Base-by-base conservation (phyloP, 768 basidiomycete species). In the Tylopilus plumbeoviolaceoides region DNA sequence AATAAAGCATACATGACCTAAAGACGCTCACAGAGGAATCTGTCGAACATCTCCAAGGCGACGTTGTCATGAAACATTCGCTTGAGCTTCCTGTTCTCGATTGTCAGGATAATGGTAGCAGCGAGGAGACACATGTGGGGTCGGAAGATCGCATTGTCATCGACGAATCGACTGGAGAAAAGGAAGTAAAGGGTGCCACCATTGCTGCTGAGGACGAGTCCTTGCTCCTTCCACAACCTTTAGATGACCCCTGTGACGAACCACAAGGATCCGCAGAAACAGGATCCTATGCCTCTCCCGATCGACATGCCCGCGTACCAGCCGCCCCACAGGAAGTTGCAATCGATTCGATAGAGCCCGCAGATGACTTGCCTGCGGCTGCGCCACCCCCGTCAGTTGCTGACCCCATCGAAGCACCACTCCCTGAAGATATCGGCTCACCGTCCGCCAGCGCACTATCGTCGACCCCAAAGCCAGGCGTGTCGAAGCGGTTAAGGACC, bases 281-380 rank as follows among this genome's bases (percentile, higher is more conserved):
- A 42, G 57, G 63, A 5, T 61, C 56, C 7, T 72, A 73, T 17
- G 17, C 21, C 14, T 1, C 41, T 15, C 15, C 31, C 1, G 4
- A 42, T 50, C 44, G 10, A 21, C 10, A 44, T 6, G 36, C 31
- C 10, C 18, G 8, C 20, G 10, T 28, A 17, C 23, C 30, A 6
- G n/a, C 8, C 33, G 15, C 28, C 8, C 20, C 43, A 12, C 36
- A 45, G 10, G 46, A 44, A 7, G 42, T 36, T 18, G 56, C 49
- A 4, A 52, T 15, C 12, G 79, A 81, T 55, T 75, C 78, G 8
- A 79, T 79, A 48, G 75, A 78, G 54, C 67, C 71, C 27, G 69
- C 72, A 1, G 77, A 77, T 14, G 70, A 68, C 50, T 59, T 72
- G 53, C 54, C 57, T 45, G 47, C 61, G 14, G 38, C 28, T 35